Evolutionary conservation across 2,329 filamentous ascomycete species (phyloP), one percentile per base, ranked within the genome.

Genomic region (Penicillium psychrosexuale): DNA sequence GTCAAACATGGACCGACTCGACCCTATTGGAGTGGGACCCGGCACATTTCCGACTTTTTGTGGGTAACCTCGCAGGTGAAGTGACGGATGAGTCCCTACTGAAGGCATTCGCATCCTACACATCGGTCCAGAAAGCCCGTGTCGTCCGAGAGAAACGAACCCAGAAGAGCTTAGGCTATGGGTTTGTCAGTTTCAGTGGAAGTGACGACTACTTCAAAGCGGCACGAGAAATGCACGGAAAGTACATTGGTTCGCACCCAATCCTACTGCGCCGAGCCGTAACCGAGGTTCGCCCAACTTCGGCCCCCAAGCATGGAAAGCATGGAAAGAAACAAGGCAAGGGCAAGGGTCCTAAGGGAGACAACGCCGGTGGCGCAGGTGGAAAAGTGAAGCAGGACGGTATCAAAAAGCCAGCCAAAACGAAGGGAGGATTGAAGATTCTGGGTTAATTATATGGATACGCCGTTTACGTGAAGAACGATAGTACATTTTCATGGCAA

Each of bases 241-340:
- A 99, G 77, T 99, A 99, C 75, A 97, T 99, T 70, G 93, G 96
- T 67, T 97, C 91, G 72, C 94, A 97, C 73, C 94, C 94, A 0
- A 90, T 97, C 28, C 79, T 90, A 27, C 83, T 97, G 63, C 87
- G 89, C 73, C 90, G 94, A 72, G 91, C 90, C 62, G 96, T 88
- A 63, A 96, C 93, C 6, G 92, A 97, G 73, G 91, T 99, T 73
- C 91, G 90, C 70, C 84, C 91, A 5, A 81, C 86, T 12, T 82
- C 81, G n/a, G 86, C 87, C 60, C 80, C 82, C 40, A 83, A 84
- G 63, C 85, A 84, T 67, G 87, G 88, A 54, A 83, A 84, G 63
- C 85, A 84, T 67, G 87, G 88, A 55, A 82, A 84, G 49, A 78
- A 79, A 64, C 70, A 74, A 24, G 65, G 66, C 28, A 63, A 64